phyloP scores from a whole-genome alignment of 345 rosid species.

The Acer yangbiense region DNA sequence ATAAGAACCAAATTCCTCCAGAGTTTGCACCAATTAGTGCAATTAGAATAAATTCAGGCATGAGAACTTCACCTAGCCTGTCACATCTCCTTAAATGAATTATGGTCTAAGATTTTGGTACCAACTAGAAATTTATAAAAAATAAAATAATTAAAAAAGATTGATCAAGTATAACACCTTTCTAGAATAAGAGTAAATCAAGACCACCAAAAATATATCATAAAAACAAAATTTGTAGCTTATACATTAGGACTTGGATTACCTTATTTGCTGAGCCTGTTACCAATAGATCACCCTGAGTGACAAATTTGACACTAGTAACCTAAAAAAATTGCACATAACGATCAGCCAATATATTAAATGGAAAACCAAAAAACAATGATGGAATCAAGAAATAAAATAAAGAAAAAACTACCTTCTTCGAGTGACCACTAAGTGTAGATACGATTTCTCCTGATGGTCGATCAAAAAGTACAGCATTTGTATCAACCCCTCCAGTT shows the following conservation, averaged over 20 bases:
- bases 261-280: conserved; percentile 95
- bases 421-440: conserved; percentile 89
- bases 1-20: too few relatives aligned
- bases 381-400: neutral
- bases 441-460: conserved; percentile 87
- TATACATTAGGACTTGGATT: conserved; percentile 15
- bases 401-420: conserved; percentile 59
- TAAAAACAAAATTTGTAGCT: neutral
- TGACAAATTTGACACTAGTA: conserved; percentile 87
- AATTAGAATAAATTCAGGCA: too few relatives aligned
- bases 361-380: neutral
- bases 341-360: conserved; percentile 13
- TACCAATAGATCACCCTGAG: conserved; percentile 57
- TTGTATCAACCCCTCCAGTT: conserved; percentile 90
- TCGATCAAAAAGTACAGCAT: conserved; percentile 84
- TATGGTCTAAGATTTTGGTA: neutral
- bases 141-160: neutral
- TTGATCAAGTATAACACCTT: neutral
- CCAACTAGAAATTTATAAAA: neutral
- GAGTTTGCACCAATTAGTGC: too few relatives aligned
- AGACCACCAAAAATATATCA: neutral
- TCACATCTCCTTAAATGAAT: neutral
- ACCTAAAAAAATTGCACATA: conserved; percentile 54
- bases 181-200: neutral
- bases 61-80: neutral